Base-by-base conservation (phyloP, 73 alveolate species). In the Blepharisma stoltei region DNA sequence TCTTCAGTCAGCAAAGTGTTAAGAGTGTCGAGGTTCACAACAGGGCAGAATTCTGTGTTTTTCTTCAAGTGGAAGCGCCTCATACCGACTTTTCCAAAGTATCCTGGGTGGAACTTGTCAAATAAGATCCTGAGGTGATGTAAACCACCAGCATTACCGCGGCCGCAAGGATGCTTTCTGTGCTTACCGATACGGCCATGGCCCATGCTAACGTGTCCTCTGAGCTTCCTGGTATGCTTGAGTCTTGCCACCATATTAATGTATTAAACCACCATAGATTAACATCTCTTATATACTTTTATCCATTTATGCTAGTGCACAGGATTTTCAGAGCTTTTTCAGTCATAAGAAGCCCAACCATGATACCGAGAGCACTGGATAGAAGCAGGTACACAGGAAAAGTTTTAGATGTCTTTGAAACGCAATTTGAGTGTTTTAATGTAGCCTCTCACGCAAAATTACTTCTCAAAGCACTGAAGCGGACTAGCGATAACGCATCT, bases 61-160 rank as follows among this genome's bases (percentile, higher is more conserved):
- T 91, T 94, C 89, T 91, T 85, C 55, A 86, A 79, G 87, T 94
- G 99, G 96, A 94, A 96, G 81, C 83, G 95, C 90, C 98, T 87
- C 95, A 90, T 89, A 55, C 99, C 98, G 50, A 27, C 52, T 60
- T 93, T 93, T 37, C 98, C 98, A 81, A 93, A 84, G 86, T 93
- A 89, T 50, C 98, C 98, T 70, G 98, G 98, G 85, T 93, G 98
- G 83, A 60, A 60, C 49, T 37, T 60, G 76, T 60, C 76, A 71
- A 76, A 76, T 25, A 53, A 76, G 89, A 89, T 94, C 84, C 99
- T 93, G 93, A 91, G 98, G 84, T 96, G 99, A 87, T 95, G 98
- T 95, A 81, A 83, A 38, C 98, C 97, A 76, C 99, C 99, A 67
- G 99, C 98, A 70, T 84, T 84, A 81, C 99, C 99, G 82, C 99